Evolutionary conservation across 441 rosid species (phyloP).

Genomic region (Arabidopsis lyrata): DNA sequence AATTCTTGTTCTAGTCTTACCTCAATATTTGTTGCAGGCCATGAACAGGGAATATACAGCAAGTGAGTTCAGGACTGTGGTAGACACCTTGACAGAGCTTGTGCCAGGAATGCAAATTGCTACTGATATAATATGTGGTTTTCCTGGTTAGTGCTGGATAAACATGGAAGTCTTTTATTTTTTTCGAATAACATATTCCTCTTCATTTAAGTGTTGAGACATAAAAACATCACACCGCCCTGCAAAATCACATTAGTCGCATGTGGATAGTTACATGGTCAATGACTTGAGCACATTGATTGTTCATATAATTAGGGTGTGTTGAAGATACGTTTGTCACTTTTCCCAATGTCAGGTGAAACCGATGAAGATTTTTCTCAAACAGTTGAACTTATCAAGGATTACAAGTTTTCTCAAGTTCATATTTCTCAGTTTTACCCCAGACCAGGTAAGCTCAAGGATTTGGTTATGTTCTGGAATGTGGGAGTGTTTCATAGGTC

Average conservation of each 20-base stretch:
- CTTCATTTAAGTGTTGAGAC: neutral
- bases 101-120: constrained; percentile 98
- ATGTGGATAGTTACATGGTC: constrained; percentile 3
- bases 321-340: constrained; percentile 12
- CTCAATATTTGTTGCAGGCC: constrained; percentile 57
- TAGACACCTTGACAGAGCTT: constrained; percentile 84
- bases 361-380: constrained; percentile 85
- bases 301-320: neutral
- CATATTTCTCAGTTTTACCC: constrained; percentile 99
- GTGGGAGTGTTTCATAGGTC: neutral
- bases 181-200: neutral
- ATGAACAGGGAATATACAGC: constrained; percentile 93
- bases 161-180: neutral
- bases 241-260: neutral
- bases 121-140: constrained; percentile 94
- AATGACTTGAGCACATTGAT: neutral
- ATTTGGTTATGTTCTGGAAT: neutral
- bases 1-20: constrained; percentile 5
- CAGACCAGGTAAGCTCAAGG: constrained; percentile 67
- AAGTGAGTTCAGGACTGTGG: constrained; percentile 82
- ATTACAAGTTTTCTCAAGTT: constrained; percentile 86
- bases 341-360: constrained; percentile 67
- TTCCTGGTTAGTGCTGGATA: constrained; percentile 74
- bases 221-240: neutral
- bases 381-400: constrained; percentile 74